Base-by-base conservation (phyloP, 2,329 filamentous ascomycete species). In the Aspergillus fructus region DNA sequence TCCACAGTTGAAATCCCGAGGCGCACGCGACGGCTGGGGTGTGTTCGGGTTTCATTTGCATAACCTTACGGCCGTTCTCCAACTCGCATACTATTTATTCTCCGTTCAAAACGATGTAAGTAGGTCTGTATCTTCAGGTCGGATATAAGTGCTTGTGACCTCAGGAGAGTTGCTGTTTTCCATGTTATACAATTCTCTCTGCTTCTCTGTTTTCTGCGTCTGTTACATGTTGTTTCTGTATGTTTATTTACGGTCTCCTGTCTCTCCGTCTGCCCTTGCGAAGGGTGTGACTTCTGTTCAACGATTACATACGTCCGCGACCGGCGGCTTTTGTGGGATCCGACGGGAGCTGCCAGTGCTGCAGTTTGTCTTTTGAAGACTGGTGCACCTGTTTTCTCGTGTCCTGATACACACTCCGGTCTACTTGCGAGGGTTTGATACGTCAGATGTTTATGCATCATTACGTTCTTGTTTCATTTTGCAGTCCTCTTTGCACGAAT, bases 91-190 rank as follows among this genome's bases (percentile, higher is more conserved):
- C 59, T 56, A 33, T 58, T 61, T 56, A 33, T 58, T 61, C 55
- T 48, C 54, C 54, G 54, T 56, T 56, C 55, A 56, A 60, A 56
- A 45, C 46, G 55, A 48, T 66, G 62, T 64, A 64, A 62, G 61
- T 66, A 64, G 49, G 49, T 59, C 55, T 59, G 56, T 56, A 60
- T 62, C 55, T 59, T 63, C 58, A 55, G 43, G 46, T 52, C 56
- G 59, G 62, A 60, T 59, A 64, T 63, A 61, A 54, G 59, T 54
- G 54, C 53, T 63, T 61, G 55, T 49, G 49, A 58, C 55, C 54
- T 59, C 55, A 30, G 41, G 57, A 61, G 57, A 55, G 49, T 58
- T 60, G 55, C 42, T 59, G 59, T 57, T 51, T 53, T 59, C 27
- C 27, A 46, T 50, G 51, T 27, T 45, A 30, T 55, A 47, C 55